These are phyloP conservation scores for Collybia mongolica DNA, from an alignment of 768 basidiomycete genomes.

Conservation along the genomic window DNA sequence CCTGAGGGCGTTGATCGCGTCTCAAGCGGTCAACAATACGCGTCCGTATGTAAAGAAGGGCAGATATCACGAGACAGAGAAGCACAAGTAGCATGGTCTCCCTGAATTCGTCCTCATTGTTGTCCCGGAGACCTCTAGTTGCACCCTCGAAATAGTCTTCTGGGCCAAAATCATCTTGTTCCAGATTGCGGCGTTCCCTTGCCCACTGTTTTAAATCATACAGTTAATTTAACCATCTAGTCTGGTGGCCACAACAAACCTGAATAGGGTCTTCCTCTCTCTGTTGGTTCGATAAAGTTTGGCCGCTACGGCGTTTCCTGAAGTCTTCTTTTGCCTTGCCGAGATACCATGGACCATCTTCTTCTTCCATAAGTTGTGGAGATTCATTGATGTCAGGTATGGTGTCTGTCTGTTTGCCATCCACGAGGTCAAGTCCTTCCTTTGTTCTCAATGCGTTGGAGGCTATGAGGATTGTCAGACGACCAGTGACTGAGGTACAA, in stretches of 20 bases:
- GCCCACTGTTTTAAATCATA: constrained; percentile 58
- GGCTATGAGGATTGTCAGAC: constrained; percentile 2
- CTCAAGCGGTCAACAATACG: constrained; percentile 74
- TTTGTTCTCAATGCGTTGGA: constrained; percentile 17
- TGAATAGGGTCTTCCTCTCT: constrained; percentile 76
- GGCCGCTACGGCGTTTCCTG: constrained; percentile 48
- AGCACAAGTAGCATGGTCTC: constrained; percentile 81
- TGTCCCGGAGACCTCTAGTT: constrained; percentile 55
- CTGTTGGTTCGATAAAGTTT: constrained; percentile 28
- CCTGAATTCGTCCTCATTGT: constrained; percentile 71
- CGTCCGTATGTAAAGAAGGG: constrained; percentile 76
- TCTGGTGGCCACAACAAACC: constrained; percentile 37
- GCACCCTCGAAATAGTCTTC: constrained; percentile 83
- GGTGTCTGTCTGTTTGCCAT: constrained; percentile 25
- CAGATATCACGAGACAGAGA: constrained; percentile 70
- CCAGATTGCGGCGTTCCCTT: constrained; percentile 66
- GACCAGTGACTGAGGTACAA: background rate
- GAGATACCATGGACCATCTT: constrained; percentile 76
- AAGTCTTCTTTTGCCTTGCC: constrained; percentile 84
- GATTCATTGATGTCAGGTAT: constrained; percentile 32
- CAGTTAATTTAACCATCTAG: background rate
- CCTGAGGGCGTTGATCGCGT: constrained; percentile 52
- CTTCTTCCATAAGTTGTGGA: constrained; percentile 39
- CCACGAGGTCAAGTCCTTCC: constrained; percentile 40
- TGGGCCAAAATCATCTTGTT: constrained; percentile 74